Percentiles rank a stretch among this genome's conserved stretches.
Evolutionary conservation across 2,329 filamentous ascomycete genomes (phyloP).

Genomic region (Tolypocladium album): DNA sequence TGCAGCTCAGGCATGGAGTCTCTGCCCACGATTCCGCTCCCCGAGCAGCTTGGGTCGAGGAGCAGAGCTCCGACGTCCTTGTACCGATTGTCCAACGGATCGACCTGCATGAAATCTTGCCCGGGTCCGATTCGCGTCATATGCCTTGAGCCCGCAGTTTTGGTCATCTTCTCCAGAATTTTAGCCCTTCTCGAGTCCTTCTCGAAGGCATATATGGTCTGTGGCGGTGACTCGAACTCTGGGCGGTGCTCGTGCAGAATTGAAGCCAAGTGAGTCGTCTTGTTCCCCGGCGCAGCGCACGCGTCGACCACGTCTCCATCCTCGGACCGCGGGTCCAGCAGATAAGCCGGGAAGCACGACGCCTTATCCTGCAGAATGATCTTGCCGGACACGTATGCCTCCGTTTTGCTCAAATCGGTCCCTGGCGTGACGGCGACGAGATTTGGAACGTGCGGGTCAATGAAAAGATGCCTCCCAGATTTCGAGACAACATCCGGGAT

Average conservation of each 20-base stretch:
- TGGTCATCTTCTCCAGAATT: slow-evolving; percentile 77
- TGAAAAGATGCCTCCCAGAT: slow-evolving; percentile 42
- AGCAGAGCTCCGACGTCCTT: slow-evolving; percentile 68
- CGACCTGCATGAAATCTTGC: slow-evolving; percentile 72
- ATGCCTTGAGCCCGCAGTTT: slow-evolving; percentile 57
- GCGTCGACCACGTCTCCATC: slow-evolving; percentile 81
- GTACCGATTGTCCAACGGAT: slow-evolving; percentile 53
- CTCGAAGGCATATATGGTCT: slow-evolving; percentile 65
- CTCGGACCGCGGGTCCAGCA: slow-evolving; percentile 57
- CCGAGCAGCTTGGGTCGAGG: slow-evolving; percentile 89
- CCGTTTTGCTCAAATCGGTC: slow-evolving; percentile 59
- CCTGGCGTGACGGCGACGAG: slow-evolving; percentile 67
- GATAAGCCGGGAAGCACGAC: slow-evolving; percentile 88
- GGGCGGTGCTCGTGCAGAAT: slow-evolving; percentile 43
- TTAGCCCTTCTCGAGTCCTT: slow-evolving; percentile 60
- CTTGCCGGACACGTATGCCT: slow-evolving; percentile 63
- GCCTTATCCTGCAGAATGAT: slow-evolving; percentile 95
- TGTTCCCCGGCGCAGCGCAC: slow-evolving; percentile 92
- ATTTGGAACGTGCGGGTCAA: slow-evolving; percentile 77
- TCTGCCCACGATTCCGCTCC: slow-evolving; percentile 84
- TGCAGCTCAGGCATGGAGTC: slow-evolving; percentile 65
- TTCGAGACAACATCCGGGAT: slow-evolving; percentile 44
- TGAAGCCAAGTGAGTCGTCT: slow-evolving; percentile 86
- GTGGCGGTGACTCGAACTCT: slow-evolving; percentile 20
- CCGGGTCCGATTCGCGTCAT: slow-evolving; percentile 59